Evolutionary conservation across 1,139 yeast species (phyloP), one percentile per base, ranked within the genome.

Genomic region (Lodderomyces theae): DNA sequence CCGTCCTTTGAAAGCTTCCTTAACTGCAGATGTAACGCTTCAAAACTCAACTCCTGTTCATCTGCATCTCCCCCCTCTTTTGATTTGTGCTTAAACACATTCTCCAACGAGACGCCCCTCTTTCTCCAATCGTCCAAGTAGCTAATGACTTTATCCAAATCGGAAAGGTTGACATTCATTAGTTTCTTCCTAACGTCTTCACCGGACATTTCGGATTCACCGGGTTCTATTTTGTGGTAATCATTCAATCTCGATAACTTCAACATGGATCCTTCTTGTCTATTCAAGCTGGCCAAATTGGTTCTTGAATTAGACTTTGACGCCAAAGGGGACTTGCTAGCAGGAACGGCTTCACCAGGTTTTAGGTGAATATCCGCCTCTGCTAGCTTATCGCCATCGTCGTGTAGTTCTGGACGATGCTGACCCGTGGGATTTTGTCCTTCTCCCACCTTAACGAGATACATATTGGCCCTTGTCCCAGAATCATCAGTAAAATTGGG

Each of bases 151-250:
- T 74, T 70, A 35, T 76, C 73, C 33, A 82, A 66, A 54, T 82
- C 86, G 15, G 69, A 64, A 7, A 79, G 63, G 45, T 74, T 66
- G 23, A 64, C 58, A 19, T 60, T 67, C 44, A 74, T 51, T 35
- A 84, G 60, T 35, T 71, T 68, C 35, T 73, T 64, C 38, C 80
- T 70, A 39, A 82, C 69, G 34, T 74, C 72, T 34, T 80, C 85
- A 30, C 82, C 80, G 32, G 79, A 66, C 38, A 69, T 50, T 2
- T 63, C 56, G 2, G 51, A 41, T n/a, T 50, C 53, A 8, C 41
- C 40, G 2, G 41, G 45, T 15, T 30, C 34, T 5, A 42, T 41
- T 25, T 47, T 47, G 43, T 60, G 64, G 40, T 49, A 61, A 41
- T 62, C 60, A 26, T 56, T 61, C 37, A 60, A 60, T 43, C 52